Evolutionary conservation across 768 basidiomycete species (phyloP), one percentile per base, ranked within the genome.

Genomic region (Clathrus columnatus): DNA sequence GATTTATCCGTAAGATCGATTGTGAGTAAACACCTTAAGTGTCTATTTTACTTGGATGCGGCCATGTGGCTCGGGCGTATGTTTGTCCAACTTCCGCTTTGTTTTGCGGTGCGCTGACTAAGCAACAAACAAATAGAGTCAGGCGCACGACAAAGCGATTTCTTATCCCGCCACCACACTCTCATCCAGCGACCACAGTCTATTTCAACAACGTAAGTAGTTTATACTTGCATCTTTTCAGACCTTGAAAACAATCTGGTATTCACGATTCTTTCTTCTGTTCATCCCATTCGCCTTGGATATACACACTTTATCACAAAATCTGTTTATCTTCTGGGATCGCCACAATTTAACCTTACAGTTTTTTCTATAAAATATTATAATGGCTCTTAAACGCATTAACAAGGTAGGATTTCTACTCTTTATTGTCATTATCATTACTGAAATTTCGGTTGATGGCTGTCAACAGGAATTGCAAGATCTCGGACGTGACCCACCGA

Each of bases 401-500:
- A 95, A 95, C 87, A 98, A 96, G 88, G 93, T 91, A 59, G 43
- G 71, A 56, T 48, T 26, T 46, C 30, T 42, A 27, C 20, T 45
- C 53, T 57, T 67, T 59, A 56, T 50, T 58, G 30, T 17, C 43
- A 17, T 23, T 45, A 57, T 44, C 48, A 21, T 50, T 42, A 55
- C 45, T 50, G 18, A 50, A 24, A 18, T 32, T 18, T 16, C 7
- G 27, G 24, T 17, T 43, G 57, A 51, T 26, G 2, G 46, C n/a
- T 14, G 47, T 51, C 24, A 67, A 47, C 65, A 99, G 96, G 96
- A 99, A 84, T 83, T 98, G 80, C 80, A 90, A 71, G 96, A 99
- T 78, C 94, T 99, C 72, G 94, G 94, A 53, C 93, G 94, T 68
- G 96, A 99, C 78, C 96, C 96, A 71, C 96, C 96, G 63, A 93